Percentiles rank a stretch among this genome's conserved stretches.
Evolutionary conservation across 371 early-diverging fungal species (phyloP).

Genomic region (Mortierella polycephala): DNA sequence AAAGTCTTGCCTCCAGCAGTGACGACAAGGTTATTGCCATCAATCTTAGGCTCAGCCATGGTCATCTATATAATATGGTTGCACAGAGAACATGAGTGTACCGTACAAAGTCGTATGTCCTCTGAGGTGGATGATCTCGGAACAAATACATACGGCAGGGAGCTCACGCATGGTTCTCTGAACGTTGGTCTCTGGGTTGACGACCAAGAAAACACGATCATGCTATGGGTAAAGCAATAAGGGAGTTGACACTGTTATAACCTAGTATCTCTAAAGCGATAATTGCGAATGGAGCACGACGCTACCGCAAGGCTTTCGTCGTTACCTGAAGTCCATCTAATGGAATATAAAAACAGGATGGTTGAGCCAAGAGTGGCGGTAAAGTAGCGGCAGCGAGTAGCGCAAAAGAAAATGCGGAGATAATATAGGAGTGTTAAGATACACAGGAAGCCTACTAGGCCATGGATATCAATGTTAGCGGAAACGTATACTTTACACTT

Average conservation of each 20-base stretch:
- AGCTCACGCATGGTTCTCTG: conserved; percentile 51
- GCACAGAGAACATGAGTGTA: not conserved
- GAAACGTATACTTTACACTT: conserved; percentile 20
- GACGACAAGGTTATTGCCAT: conserved; percentile 36
- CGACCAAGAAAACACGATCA: conserved; percentile 38
- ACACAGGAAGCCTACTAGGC: not conserved
- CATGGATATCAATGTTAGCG: not conserved
- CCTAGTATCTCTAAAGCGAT: not conserved
- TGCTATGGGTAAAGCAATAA: conserved; percentile 7
- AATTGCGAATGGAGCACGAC: not conserved
- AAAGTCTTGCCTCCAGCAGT: conserved; percentile 39
- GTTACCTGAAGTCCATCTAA: conserved; percentile 19
- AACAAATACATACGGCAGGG: conserved; percentile 19
- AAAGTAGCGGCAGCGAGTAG: not conserved
- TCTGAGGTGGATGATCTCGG: not conserved
- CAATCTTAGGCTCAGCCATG: conserved; percentile 31
- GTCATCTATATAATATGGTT: conserved; percentile 23
- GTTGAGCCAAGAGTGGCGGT: not conserved
- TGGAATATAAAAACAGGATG: not conserved
- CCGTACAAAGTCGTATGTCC: not conserved
- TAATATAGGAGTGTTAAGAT: not conserved
- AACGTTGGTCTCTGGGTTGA: conserved; percentile 37
- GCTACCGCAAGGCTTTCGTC: not conserved
- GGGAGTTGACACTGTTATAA: not conserved
- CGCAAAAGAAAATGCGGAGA: not conserved